These are phyloP conservation scores for Botrytis byssoidea DNA, from an alignment of 2,329 filamentous ascomycete species.

Conservation along the genomic window DNA sequence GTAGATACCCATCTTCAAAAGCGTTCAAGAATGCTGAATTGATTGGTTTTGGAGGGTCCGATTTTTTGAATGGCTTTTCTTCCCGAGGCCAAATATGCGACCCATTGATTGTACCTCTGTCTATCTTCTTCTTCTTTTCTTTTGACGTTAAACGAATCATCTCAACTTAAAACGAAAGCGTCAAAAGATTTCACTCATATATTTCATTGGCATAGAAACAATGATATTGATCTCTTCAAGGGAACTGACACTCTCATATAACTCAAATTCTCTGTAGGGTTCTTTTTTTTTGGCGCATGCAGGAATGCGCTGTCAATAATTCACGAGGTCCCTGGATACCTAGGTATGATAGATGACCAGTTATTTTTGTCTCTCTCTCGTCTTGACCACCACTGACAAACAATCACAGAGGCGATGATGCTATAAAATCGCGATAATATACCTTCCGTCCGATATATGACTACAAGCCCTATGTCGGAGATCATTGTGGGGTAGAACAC, in stretches of 20 bases:
- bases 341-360: slow-evolving; percentile 24
- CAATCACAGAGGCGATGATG: slow-evolving; percentile 24
- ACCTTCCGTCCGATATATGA: slow-evolving; percentile 13
- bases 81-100: slow-evolving; percentile 20
- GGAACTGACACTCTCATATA: slow-evolving; percentile 25
- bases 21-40: not conserved
- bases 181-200: not conserved
- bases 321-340: slow-evolving; percentile 24
- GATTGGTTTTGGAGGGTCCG: slow-evolving; percentile 12
- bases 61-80: not conserved
- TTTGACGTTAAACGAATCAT: slow-evolving; percentile 18
- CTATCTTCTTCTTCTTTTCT: slow-evolving; percentile 5
- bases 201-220: slow-evolving; percentile 14
- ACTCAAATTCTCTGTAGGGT: slow-evolving; percentile 26
- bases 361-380: slow-evolving; percentile 20
- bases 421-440: slow-evolving; percentile 13
- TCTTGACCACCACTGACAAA: slow-evolving; percentile 28
- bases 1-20: not conserved
- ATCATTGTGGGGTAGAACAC: slow-evolving; percentile 15
- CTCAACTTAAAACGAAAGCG: slow-evolving; percentile 1
- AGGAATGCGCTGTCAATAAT: slow-evolving; percentile 35
- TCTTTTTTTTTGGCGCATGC: slow-evolving; percentile 25
- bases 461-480: slow-evolving; percentile 15
- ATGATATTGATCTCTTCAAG: slow-evolving; percentile 9
- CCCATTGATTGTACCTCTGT: slow-evolving; percentile 11